Evolutionary conservation across 1,139 yeast species (phyloP).

Genomic region (Blastobotrys aristatus): DNA sequence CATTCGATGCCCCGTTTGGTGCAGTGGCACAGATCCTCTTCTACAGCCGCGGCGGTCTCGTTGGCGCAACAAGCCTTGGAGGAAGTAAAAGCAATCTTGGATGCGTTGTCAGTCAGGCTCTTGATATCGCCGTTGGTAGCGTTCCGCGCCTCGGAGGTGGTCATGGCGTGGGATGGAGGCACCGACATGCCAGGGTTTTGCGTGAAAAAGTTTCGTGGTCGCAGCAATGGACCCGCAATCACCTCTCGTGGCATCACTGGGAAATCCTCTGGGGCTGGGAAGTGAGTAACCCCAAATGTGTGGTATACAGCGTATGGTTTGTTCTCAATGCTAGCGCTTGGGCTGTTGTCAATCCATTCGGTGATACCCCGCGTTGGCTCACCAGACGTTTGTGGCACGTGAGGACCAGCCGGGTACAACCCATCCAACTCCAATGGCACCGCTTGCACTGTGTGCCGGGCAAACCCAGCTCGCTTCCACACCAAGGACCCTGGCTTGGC

Average conservation of each 20-base stretch:
- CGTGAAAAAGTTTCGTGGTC: slow-evolving; percentile 73
- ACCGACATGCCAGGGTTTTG: slow-evolving; percentile 75
- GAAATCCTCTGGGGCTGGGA: slow-evolving; percentile 88
- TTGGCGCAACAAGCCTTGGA: slow-evolving; percentile 2
- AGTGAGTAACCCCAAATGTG: slow-evolving; percentile 78
- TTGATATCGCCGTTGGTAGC: slow-evolving; percentile 10
- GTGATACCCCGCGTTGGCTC: slow-evolving; percentile 44
- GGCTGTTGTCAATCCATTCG: slow-evolving; percentile 14
- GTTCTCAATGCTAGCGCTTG: slow-evolving; percentile 42
- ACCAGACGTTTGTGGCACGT: slow-evolving; percentile 63
- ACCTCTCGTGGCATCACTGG: slow-evolving; percentile 88
- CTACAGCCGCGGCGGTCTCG: slow-evolving; percentile 5
- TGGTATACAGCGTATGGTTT: slow-evolving; percentile 67
- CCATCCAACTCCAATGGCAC: slow-evolving; percentile 60
- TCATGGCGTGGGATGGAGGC: slow-evolving; percentile 41
- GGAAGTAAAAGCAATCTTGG: slow-evolving; percentile 10
- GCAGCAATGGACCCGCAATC: slow-evolving; percentile 55
- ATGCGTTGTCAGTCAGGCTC: slow-evolving; percentile 10
- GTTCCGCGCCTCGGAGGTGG: slow-evolving; percentile 10
- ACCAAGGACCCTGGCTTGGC: slow-evolving; percentile 73
- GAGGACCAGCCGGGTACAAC: slow-evolving; percentile 66
- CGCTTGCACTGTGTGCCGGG: slow-evolving; percentile 60
- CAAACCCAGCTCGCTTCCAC: slow-evolving; percentile 80
- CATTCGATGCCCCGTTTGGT: slow-evolving; percentile 1
- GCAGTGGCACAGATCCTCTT: slow-evolving; percentile 3